Evolutionary conservation across 225 moss, liverwort and hornwort species (phyloP), one percentile per base, ranked within the genome.

Genomic region (Takakia lepidozioides): DNA sequence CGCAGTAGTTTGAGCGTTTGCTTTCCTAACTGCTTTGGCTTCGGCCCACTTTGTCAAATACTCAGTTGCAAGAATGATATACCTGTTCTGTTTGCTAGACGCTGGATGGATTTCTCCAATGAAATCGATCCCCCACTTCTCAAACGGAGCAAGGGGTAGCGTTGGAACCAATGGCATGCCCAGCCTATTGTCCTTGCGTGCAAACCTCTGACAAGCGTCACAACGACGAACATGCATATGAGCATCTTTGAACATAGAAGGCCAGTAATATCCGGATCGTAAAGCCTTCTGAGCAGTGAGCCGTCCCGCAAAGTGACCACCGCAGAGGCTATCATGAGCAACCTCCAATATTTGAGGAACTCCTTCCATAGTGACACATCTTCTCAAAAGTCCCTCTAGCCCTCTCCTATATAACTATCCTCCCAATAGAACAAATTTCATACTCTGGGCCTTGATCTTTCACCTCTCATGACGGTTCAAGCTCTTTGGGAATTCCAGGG

Each of bases 61-160:
- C n/a, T n/a, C n/a, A n/a, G n/a, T n/a, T n/a, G n/a, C n/a, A n/a
- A n/a, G n/a, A n/a, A n/a, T n/a, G n/a, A n/a, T n/a, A n/a, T n/a
- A n/a, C n/a, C n/a, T n/a, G n/a, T n/a, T n/a, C n/a, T n/a, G n/a
- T n/a, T n/a, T n/a, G n/a, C n/a, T n/a, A n/a, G n/a, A n/a, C n/a
- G n/a, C n/a, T n/a, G n/a, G n/a, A n/a, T n/a, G n/a, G n/a, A n/a
- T n/a, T n/a, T n/a, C n/a, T n/a, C 32, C 32, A 32, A 32, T 32
- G 32, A 32, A 21, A 43, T 43, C 43, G 10, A 43, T 19, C 19
- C 43, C 43, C 43, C 43, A 43, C 10, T 21, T 43, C 18, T 43
- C 43, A 21, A 43, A 43, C 19, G 43, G 20, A 9, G 9, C 17
- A 3, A 43, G 9, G 19, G 43, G 18, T 6, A 43, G 22, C 19